Base-by-base conservation (phyloP, 2,329 filamentous ascomycete genomes). In the Fusarium sp. region DNA sequence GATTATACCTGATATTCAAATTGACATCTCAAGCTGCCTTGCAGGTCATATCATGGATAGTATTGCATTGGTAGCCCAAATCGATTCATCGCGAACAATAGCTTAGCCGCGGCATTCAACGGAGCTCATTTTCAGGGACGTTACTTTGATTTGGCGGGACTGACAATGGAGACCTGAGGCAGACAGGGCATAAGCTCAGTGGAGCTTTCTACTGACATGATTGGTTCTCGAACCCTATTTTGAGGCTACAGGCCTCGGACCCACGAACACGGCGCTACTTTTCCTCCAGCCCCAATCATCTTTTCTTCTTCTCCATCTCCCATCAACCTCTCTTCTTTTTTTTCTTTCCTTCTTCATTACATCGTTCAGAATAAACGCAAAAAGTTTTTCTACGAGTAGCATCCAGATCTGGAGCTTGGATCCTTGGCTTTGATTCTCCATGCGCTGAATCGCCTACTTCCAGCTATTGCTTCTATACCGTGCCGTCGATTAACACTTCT, bases 271-370 rank as follows among this genome's bases (percentile, higher is more conserved):
- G 67, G 54, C 66, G 64, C 56, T 69, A 71, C 68, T 76, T 74
- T 71, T 76, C 64, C 62, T 74, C 60, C 65, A 70, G 56, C 60
- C 74, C 74, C 73, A 75, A 76, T 76, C 74, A 72, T 59, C 67
- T 61, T 63, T 71, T 70, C 70, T 75, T 70, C 68, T 63, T 71
- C 44, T 71, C 69, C 69, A 74, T 61, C 62, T 64, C 57, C 60
- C 70, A 38, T 74, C 67, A 70, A 65, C 50, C 54, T 64, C 68
- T 66, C 41, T 50, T 66, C 52, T 65, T 64, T 59, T 54, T 66
- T 67, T 66, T n/a, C 33, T 37, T 20, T 27, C 60, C 61, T 58
- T 74, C 66, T 67, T 66, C 56, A 45, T 66, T 58, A 32, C 56
- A 64, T 56, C 61, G 55, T 61, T 66, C 50, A 54, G 58, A 54